Conservation (phyloP, 2,329 filamentous ascomycete genomes). For the Geosmithia morbida region DNA sequence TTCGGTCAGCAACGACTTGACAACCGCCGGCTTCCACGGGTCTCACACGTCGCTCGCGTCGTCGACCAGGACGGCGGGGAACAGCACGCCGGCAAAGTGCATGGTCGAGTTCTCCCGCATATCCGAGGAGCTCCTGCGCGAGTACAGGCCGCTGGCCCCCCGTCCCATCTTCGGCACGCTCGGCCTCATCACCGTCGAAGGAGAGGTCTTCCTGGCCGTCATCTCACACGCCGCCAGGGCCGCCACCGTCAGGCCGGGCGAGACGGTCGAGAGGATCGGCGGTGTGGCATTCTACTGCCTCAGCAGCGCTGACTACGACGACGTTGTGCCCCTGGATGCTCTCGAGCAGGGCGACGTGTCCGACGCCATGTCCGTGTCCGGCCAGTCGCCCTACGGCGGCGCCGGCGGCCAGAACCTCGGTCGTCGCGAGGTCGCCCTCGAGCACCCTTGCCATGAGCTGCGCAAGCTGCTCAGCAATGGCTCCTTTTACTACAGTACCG, state of each 20-base stretch:
- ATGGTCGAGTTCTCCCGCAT: constrained; percentile 74
- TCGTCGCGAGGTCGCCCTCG: constrained; percentile 54
- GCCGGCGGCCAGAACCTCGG: constrained; percentile 27
- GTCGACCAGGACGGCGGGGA: constrained; percentile 18
- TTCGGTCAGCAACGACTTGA: constrained; percentile 43
- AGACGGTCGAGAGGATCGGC: constrained; percentile 78
- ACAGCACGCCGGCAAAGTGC: constrained; percentile 39
- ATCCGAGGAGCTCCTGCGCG: constrained; percentile 50
- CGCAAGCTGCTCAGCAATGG: constrained; percentile 88
- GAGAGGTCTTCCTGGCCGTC: constrained; percentile 82
- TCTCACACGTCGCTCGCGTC: constrained; percentile 39
- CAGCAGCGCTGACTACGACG: constrained; percentile 74
- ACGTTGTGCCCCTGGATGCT: constrained; percentile 45
- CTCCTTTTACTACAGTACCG: constrained; percentile 96
- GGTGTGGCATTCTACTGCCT: constrained; percentile 88
- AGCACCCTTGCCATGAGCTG: constrained; percentile 81
- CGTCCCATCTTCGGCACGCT: constrained; percentile 73
- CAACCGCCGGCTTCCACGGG: constrained; percentile 31
- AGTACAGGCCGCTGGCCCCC: constrained; percentile 63
- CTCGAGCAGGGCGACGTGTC: constrained; percentile 27
- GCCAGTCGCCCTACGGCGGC: constrained; percentile 5
- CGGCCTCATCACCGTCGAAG: constrained; percentile 69
- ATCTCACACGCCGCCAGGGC: constrained; percentile 68
- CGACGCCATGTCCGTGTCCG: constrained; percentile 32
- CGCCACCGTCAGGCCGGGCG: constrained; percentile 70